phyloP scores from a whole-genome alignment of 441 rosid genomes.

The Syzygium syzygioides region DNA sequence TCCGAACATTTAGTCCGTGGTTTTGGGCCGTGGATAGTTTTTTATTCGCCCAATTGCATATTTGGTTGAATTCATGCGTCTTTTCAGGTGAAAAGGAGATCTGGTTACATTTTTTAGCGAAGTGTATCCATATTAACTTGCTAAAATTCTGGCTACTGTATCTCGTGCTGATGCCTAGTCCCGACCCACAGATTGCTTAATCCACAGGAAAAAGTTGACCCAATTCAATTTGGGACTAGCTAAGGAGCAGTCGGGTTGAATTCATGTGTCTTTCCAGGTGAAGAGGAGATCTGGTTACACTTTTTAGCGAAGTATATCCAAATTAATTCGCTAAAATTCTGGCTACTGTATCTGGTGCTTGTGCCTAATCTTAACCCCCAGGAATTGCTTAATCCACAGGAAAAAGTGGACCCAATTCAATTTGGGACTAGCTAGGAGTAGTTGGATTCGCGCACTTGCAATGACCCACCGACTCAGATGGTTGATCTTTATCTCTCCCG shows the following conservation, averaged over 20 bases:
- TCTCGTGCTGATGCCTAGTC: neutral
- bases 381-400: neutral
- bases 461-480: neutral
- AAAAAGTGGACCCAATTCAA: neutral
- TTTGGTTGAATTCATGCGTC: neutral
- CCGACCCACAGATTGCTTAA: neutral
- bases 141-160: neutral
- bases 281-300: neutral
- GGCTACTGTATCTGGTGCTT: neutral
- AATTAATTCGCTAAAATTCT: neutral
- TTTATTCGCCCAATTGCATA: neutral
- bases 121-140: neutral
- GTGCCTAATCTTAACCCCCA: neutral
- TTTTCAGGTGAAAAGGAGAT: neutral
- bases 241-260: neutral
- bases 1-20: neutral
- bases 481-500: neutral
- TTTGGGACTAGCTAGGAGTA: neutral
- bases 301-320: accelerated
- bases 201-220: neutral
- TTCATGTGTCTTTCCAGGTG: neutral
- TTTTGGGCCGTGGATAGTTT: neutral
- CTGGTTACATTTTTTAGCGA: accelerated
- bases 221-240: neutral
- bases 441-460: neutral